A percentile compares a stretch with the other conserved stretches of the same genome.
phyloP scores from a whole-genome alignment of 139 green algal species.

The Dunaliella primolecta region DNA sequence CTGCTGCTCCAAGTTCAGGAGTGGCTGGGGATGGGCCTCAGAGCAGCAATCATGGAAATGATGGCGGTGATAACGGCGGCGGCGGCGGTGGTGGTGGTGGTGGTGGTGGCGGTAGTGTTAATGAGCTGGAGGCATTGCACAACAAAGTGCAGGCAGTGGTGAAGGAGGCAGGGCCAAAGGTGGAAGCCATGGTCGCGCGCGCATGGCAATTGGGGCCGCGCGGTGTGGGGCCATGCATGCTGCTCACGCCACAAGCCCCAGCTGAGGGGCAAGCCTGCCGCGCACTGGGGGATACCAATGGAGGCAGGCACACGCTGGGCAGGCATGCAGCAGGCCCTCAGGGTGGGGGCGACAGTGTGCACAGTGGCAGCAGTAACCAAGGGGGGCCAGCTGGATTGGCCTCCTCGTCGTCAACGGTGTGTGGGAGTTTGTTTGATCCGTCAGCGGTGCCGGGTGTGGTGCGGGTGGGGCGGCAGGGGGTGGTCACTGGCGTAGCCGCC shows the following conservation, averaged over 20 bases:
- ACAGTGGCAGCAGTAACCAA: not conserved
- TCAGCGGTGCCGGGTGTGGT: not conserved
- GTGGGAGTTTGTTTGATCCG: not conserved
- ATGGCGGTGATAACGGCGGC: not conserved
- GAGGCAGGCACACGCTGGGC: not conserved
- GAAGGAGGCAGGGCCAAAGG: not conserved
- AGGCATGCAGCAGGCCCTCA: not conserved
- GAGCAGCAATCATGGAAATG: too few relatives aligned
- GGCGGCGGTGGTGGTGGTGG: not conserved
- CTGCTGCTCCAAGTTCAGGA: not conserved
- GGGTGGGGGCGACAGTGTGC: not conserved
- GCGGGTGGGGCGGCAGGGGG: not conserved
- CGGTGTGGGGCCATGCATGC: conserved; percentile 76
- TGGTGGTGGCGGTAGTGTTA: not conserved
- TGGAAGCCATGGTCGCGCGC: conserved; percentile 34
- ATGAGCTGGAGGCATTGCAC: not conserved
- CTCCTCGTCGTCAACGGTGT: not conserved
- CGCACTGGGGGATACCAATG: not conserved
- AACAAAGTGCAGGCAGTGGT: not conserved
- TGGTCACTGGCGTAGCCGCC: not conserved
- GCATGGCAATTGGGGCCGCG: conserved; percentile 85
- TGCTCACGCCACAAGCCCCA: conserved; percentile 47
- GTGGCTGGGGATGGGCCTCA: too few relatives aligned
- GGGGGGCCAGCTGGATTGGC: not conserved
- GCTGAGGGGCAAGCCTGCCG: not conserved